Conservation (phyloP, 208 protist genomes). For the Acanthamoeba royreba region DNA sequence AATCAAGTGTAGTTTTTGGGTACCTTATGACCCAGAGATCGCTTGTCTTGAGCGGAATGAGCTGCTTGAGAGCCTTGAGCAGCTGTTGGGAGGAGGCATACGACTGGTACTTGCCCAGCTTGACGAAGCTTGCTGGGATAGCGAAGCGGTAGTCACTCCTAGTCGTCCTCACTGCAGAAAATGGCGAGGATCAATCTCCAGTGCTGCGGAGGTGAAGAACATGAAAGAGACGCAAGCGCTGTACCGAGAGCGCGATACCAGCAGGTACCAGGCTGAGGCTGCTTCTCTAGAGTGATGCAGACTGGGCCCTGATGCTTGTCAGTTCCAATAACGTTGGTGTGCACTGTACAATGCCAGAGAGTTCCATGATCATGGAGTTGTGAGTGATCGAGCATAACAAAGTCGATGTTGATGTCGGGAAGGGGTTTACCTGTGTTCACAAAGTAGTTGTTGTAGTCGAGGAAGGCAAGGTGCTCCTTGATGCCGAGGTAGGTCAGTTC, state of each 20-base stretch:
- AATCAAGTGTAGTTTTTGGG: neutral
- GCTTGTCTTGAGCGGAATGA: neutral
- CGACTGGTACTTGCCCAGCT: neutral
- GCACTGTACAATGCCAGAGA: neutral
- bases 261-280: neutral
- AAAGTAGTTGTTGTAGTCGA: slow-evolving; percentile 41
- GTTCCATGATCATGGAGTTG: too few species aligned
- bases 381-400: too few species aligned
- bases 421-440: neutral
- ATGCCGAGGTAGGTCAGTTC: neutral
- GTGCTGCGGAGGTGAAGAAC: too few species aligned
- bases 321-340: neutral
- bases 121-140: neutral
- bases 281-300: neutral
- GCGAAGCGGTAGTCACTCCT: neutral
- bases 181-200: neutral
- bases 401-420: neutral
- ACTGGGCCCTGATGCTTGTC: neutral
- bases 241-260: neutral
- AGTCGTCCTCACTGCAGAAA: neutral
- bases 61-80: neutral
- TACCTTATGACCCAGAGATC: neutral
- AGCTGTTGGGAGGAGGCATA: neutral
- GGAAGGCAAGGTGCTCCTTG: slow-evolving; percentile 27
- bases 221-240: neutral